These are phyloP conservation scores for Stephania japonica DNA, from an alignment of 164 flowering plant genomes.

Conservation along the genomic window DNA sequence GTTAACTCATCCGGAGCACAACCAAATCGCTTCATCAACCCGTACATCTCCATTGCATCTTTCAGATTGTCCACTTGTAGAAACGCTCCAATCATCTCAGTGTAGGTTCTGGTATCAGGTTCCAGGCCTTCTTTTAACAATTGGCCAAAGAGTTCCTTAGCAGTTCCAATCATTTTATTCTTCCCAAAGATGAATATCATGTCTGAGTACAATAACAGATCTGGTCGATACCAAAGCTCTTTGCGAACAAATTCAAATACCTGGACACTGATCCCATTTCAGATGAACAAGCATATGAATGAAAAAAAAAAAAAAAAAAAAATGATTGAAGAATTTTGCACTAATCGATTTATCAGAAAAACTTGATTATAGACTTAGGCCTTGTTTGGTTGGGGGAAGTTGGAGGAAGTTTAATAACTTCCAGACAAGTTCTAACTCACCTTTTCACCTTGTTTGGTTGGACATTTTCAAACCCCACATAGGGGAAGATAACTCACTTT, in stretches of 20 bases:
- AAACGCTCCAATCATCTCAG: constrained; percentile 77
- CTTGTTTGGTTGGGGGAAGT: too few relatives aligned
- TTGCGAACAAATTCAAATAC: constrained; percentile 52
- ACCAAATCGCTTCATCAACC: constrained; percentile 58
- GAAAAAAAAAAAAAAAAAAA: background rate
- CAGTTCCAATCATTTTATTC: constrained; percentile 48
- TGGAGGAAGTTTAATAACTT: too few relatives aligned
- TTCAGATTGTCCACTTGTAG: constrained; percentile 44
- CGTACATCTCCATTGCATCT: constrained; percentile 63
- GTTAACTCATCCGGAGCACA: constrained; percentile 63
- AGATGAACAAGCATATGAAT: constrained; percentile 19
- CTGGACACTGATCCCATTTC: constrained; percentile 34
- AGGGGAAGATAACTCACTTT: too few relatives aligned
- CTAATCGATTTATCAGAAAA: background rate
- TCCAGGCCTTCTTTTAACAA: constrained; percentile 49
- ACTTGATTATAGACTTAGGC: too few relatives aligned
- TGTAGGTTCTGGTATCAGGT: constrained; percentile 61
- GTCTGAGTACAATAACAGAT: constrained; percentile 41
- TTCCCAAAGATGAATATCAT: constrained; percentile 64
- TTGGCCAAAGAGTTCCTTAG: constrained; percentile 47
- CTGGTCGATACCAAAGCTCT: constrained; percentile 59
- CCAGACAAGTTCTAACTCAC: too few relatives aligned
- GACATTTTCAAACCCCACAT: too few relatives aligned
- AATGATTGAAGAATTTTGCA: background rate
- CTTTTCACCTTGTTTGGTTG: too few relatives aligned